These are phyloP conservation scores for Scheffersomyces illinoinensis DNA, from an alignment of 1,139 yeast species.

Conservation along the genomic window DNA sequence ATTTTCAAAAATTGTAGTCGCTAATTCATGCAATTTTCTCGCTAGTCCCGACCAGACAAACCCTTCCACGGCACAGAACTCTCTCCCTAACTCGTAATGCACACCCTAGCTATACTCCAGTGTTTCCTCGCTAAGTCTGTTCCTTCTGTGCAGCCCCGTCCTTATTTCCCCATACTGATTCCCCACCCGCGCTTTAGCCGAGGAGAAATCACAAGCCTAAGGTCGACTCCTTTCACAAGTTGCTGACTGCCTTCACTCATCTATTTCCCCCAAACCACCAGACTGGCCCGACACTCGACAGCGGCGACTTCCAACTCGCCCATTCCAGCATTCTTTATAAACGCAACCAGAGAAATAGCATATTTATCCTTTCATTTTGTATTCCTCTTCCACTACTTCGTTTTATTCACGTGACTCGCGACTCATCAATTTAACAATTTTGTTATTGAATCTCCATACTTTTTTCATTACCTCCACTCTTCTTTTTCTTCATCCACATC, in stretches of 20 bases:
- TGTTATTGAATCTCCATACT: not conserved
- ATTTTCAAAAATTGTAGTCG: too few species aligned
- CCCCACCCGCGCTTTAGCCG: not conserved
- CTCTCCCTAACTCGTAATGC: not conserved
- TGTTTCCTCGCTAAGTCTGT: not conserved
- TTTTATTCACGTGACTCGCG: not conserved
- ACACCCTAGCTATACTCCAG: not conserved
- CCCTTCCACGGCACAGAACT: not conserved
- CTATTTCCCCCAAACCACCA: not conserved
- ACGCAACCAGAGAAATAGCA: not conserved
- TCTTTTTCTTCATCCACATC: not conserved
- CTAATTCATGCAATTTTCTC: not conserved
- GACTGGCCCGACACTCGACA: not conserved
- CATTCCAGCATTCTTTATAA: not conserved
- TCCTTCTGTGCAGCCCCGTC: not conserved
- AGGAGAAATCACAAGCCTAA: not conserved
- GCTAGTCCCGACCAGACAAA: not conserved
- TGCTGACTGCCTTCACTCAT: not conserved
- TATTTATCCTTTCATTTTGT: not conserved
- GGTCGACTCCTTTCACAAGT: not conserved
- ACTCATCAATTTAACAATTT: not conserved
- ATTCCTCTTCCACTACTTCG: not conserved
- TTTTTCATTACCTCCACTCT: not conserved
- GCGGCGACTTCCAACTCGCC: not conserved
- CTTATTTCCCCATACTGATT: not conserved